Evolutionary conservation across 2,329 filamentous ascomycete genomes (phyloP), one percentile per base, ranked within the genome.

Genomic region (Chaetomiaceae sp.): DNA sequence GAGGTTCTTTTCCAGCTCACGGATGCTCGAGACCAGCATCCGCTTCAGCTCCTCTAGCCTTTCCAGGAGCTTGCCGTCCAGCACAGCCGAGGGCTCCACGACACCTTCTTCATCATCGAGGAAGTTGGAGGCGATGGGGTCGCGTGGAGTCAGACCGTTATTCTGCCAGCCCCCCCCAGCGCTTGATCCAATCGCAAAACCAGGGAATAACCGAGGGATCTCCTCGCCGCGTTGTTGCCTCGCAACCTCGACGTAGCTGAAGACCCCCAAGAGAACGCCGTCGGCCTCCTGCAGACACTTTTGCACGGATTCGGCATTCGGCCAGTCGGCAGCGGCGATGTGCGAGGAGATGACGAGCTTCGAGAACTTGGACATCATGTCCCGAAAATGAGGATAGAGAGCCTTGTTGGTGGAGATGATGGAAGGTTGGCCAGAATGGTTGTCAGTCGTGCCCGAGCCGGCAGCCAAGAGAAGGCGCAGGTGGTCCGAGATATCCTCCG

Each of bases 281-380:
- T 99, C 94, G n/a, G 94, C 94, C 73, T 99, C 94, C 68, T 95
- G 90, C 60, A 97, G 72, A 66, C 94, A 99, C 69, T 99, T 99
- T 51, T 94, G 87, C 57, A 92, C 88, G 0, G 92, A 95, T 70
- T 99, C 94, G 15, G 89, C 85, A 51, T 92, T 91, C 8, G 92
- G 91, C 83, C 91, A 97, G 72, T 99, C 94, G 31, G 92, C 89
- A 6, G 92, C 91, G 36, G 94, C 94, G 67, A 99, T 96, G 68
- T 99, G 94, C 14, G 94, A 97, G 3, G 94, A 99, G 45, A 99
- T 85, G 40, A 99, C 94, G 9, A 99, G 79, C 70, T 99, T 99
- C n/a, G 94, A 97, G 69, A 99, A 99, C 64, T 95, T 91, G 40
- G 94, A 97, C 94, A 99, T 99, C 85, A 97, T 97, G 68, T 97